Conservation (phyloP, 768 basidiomycete species). For the Mycena filopes region DNA sequence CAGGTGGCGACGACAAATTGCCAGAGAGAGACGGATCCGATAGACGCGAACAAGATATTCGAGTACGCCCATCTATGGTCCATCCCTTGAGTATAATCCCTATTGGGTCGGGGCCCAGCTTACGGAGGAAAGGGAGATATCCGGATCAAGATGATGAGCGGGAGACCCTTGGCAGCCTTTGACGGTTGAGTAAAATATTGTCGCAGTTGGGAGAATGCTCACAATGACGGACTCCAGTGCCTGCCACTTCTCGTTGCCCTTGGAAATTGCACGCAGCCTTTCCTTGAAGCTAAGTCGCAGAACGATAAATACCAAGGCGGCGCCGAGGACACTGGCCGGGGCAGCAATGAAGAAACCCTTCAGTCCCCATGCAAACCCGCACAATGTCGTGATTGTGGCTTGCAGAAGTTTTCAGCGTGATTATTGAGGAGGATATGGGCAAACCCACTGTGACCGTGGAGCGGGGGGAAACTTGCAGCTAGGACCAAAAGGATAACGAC, state of each 20-base stretch:
- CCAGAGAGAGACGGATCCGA: slow-evolving; percentile 76
- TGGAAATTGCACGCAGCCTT: slow-evolving; percentile 68
- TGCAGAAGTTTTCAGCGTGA: too few species aligned
- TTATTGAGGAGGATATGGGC: too few species aligned
- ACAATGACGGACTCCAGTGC: slow-evolving; percentile 83
- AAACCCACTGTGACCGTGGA: slow-evolving; percentile 67
- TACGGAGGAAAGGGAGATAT: slow-evolving; percentile 82
- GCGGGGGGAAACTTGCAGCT: slow-evolving; percentile 65
- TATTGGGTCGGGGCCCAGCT: background rate
- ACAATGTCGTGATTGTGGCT: slow-evolving; percentile 69
- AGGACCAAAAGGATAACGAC: slow-evolving; percentile 57
- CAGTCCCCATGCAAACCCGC: slow-evolving; percentile 88
- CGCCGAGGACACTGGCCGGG: slow-evolving; percentile 69
- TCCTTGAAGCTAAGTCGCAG: slow-evolving; percentile 69
- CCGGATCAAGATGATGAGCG: slow-evolving; percentile 84
- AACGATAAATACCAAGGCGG: slow-evolving; percentile 67
- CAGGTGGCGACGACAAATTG: slow-evolving; percentile 83
- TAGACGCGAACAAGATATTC: slow-evolving; percentile 83
- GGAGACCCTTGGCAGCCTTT: slow-evolving; percentile 79
- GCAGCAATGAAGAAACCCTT: slow-evolving; percentile 77
- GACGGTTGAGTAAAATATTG: background rate
- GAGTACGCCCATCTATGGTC: slow-evolving; percentile 73
- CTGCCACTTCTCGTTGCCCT: slow-evolving; percentile 77
- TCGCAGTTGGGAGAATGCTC: slow-evolving; percentile 38
- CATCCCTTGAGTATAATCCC: background rate